Percentiles rank a stretch among this genome's conserved stretches.
phyloP scores from a whole-genome alignment of 2,329 filamentous ascomycete genomes.

The Sclerotinia trifoliorum region DNA sequence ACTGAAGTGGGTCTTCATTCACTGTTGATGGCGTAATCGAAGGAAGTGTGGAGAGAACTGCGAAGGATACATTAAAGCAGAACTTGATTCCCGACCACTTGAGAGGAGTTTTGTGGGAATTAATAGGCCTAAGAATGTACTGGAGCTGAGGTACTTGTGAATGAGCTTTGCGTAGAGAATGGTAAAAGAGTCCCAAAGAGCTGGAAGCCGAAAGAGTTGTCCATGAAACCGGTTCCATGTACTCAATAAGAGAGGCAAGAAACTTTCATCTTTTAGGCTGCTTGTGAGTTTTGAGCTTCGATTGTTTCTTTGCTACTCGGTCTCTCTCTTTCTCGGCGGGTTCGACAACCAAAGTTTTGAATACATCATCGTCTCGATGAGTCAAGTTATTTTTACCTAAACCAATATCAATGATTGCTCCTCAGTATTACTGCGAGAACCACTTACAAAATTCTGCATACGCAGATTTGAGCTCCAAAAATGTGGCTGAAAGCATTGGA shows the following conservation, averaged over 20 bases:
- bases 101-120: not conserved
- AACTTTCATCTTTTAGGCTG: not conserved
- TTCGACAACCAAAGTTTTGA: constrained; percentile 25
- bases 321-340: constrained; percentile 15
- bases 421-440: no score
- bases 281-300: constrained; percentile 4
- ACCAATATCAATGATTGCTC: not conserved
- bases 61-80: not conserved
- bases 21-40: not conserved
- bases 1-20: not conserved
- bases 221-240: not conserved
- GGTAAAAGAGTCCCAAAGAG: no score
- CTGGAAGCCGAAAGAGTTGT: not conserved
- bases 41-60: not conserved
- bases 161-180: not conserved
- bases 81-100: not conserved
- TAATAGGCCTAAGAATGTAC: not conserved
- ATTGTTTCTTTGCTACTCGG: constrained; percentile 16
- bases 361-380: constrained; percentile 27
- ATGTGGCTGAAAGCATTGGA: constrained; percentile 16
- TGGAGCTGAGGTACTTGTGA: not conserved
- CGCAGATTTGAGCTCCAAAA: constrained; percentile 21
- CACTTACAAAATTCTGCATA: constrained; percentile 12
- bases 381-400: constrained; percentile 20
- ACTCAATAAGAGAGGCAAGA: no score